Evolutionary conservation across 352 stramenopile genomes (phyloP).

Genomic region (Thalassiosira mediterranea): DNA sequence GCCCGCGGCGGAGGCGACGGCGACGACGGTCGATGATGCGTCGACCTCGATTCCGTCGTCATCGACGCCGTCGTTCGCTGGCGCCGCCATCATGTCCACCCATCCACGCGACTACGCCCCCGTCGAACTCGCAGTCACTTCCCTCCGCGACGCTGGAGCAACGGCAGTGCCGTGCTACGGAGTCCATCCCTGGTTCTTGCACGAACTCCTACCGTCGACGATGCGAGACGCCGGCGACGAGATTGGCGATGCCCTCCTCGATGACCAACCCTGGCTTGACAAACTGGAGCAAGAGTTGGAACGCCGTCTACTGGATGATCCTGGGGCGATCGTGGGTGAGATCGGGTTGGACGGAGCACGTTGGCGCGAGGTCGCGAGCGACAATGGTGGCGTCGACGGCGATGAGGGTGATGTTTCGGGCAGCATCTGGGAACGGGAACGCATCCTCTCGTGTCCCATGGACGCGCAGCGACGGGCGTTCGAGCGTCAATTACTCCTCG

Average conservation of each 20-base stretch:
- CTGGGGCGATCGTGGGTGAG: conserved; percentile 72
- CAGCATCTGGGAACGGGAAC: conserved; percentile 34
- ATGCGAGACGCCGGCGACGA: conserved; percentile 31
- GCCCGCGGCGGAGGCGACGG: not conserved
- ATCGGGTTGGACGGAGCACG: conserved; percentile 76
- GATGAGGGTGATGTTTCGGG: conserved; percentile 24
- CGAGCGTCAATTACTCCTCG: conserved; percentile 67
- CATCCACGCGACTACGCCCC: conserved; percentile 71
- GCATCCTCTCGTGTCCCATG: conserved; percentile 61
- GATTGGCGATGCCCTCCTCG: not conserved
- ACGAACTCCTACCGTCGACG: conserved; percentile 50
- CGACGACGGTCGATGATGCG: not conserved
- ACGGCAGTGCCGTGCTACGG: conserved; percentile 68
- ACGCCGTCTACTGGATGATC: conserved; percentile 43
- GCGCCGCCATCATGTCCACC: conserved; percentile 81
- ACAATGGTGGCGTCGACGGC: too few relatives aligned
- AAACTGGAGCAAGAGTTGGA: conserved; percentile 53
- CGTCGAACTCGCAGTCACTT: conserved; percentile 43
- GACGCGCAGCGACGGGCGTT: conserved; percentile 67
- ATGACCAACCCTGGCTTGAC: conserved; percentile 30
- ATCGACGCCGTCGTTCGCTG: conserved; percentile 25
- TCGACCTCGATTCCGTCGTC: not conserved
- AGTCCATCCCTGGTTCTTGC: conserved; percentile 82
- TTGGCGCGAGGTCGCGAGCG: conserved; percentile 60
- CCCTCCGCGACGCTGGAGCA: conserved; percentile 20